These are phyloP conservation scores for Astrocystis sublimbata DNA, from an alignment of 495 filamentous ascomycete genomes.

Conservation along the genomic window DNA sequence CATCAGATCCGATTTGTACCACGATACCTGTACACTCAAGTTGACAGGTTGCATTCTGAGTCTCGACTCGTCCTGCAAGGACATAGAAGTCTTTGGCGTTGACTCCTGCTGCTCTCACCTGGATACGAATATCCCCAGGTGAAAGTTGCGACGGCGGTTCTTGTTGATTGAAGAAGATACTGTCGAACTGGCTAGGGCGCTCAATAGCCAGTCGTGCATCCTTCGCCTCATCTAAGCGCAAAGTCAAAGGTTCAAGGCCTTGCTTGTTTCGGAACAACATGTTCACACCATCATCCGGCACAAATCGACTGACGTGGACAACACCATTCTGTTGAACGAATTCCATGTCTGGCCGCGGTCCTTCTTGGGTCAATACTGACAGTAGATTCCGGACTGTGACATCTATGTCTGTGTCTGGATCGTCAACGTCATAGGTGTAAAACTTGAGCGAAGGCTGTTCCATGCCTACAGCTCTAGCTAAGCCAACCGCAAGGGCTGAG, in stretches of 20 bases:
- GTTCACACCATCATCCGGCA: slow-evolving; percentile 2
- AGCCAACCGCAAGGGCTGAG: slow-evolving; percentile 6
- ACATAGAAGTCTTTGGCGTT: slow-evolving; percentile 15
- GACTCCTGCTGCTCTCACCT: neutral
- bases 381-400: neutral
- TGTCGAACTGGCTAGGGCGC: neutral
- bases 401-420: neutral
- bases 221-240: neutral
- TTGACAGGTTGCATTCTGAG: slow-evolving; percentile 10
- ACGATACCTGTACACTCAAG: slow-evolving; percentile 37
- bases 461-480: slow-evolving; percentile 8
- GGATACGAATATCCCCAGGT: neutral
- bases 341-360: neutral
- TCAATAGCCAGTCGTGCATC: neutral
- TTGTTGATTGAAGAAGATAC: slow-evolving; percentile 6
- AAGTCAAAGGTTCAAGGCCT: neutral
- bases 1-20: neutral
- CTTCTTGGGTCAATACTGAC: neutral
- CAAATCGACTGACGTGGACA: slow-evolving; percentile 6
- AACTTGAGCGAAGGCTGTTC: slow-evolving; percentile 15
- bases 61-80: neutral
- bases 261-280: neutral
- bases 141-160: neutral
- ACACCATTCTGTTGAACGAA: neutral
- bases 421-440: slow-evolving; percentile 6